These are phyloP conservation scores for Cryptosporidium felis DNA, from an alignment of 169 alveolate species.

Conservation along the genomic window DNA sequence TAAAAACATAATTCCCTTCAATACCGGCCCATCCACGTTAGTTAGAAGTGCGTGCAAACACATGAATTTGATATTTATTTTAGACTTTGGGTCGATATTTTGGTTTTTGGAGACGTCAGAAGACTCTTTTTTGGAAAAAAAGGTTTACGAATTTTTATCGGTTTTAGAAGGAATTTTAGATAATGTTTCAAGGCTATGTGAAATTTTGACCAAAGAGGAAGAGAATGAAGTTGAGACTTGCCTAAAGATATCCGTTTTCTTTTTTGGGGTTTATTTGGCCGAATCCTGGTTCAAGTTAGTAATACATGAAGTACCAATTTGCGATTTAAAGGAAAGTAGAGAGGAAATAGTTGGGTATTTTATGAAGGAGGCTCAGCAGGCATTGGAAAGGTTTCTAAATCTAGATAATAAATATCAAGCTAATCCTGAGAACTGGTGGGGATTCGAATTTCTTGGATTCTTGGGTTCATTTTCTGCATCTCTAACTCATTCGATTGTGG, in stretches of 20 bases:
- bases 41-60: background rate
- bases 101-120: background rate
- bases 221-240: background rate
- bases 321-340: background rate
- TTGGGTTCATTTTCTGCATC: slow-evolving; percentile 6
- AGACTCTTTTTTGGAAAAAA: background rate
- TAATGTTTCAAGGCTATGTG: background rate
- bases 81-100: slow-evolving; percentile 27
- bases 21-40: slow-evolving; percentile 27
- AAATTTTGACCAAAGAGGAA: background rate
- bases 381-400: background rate
- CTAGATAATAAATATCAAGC: background rate
- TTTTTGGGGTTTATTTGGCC: slow-evolving; percentile 8
- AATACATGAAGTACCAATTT: slow-evolving; percentile 11
- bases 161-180: background rate
- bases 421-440: background rate
- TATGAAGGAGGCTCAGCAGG: background rate
- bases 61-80: slow-evolving; percentile 42
- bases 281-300: slow-evolving; percentile 28
- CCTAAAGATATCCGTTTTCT: background rate
- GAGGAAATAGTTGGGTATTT: background rate
- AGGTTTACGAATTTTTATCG: slow-evolving; percentile 6
- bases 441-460: background rate
- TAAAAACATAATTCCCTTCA: background rate
- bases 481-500: slow-evolving; percentile 2